Base-by-base conservation (phyloP, 2,329 filamentous ascomycete genomes). In the Cordyceps militaris region DNA sequence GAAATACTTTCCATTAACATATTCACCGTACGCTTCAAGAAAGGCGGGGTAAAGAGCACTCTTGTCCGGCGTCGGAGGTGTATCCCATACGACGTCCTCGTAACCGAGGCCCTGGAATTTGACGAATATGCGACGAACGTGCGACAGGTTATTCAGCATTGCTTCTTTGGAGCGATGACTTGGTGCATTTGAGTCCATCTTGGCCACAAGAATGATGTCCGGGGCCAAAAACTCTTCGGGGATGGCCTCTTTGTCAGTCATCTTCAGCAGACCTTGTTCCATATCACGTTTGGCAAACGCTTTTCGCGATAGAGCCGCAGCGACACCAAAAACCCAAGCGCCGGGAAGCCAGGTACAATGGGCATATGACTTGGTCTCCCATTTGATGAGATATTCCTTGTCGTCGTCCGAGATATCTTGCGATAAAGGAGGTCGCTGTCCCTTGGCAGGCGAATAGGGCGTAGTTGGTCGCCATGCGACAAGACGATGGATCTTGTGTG, bases 21-120 rank as follows among this genome's bases (percentile, higher is more conserved):
- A 97, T 66, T 97, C 91, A 61, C 87, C 82, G 68, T 96, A 99
- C 0, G 94, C 93, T 16, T 80, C 78, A 57, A 86, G 79, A 67
- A 96, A 99, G 57, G 94, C 88, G 3, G 80, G 77, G 83, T 91
- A 97, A 40, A 87, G 78, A 26, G 85, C 82, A 11, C 69, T 72
- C 13, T 81, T 82, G 58, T 89, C 82, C 30, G 82, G 78, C 2
- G 77, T 73, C 0, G 93, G 93, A 0, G 91, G 90, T 2, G 81
- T 79, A 64, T 96, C 92, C 93, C 93, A 97, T 0, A 96, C 91
- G 1, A 85, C 83, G 59, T 97, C 91, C 61, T 96, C 91, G 66
- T 99, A 97, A 5, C 86, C 81, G 8, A 99, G 80, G 13, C 94
- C 94, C 70, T 95, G 91, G 71, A 92, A 97, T 69, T 99, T 99